Conservation (phyloP, 2,329 filamentous ascomycete species). For the Fonsecaea pedrosoi region DNA sequence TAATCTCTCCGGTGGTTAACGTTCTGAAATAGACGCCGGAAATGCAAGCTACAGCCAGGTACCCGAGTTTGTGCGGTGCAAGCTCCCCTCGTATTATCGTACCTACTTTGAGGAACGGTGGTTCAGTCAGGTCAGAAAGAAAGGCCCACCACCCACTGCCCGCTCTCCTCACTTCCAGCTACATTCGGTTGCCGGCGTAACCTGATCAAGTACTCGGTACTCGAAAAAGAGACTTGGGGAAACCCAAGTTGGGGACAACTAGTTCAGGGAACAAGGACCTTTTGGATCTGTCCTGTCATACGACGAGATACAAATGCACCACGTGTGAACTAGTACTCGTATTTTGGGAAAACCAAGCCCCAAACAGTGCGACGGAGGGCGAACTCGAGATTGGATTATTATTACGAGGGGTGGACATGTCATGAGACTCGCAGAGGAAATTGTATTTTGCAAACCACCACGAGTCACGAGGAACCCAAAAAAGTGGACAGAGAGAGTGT, state of each 20-base stretch:
- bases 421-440: conserved; percentile 1
- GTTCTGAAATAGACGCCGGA: background rate
- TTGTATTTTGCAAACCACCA: background rate
- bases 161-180: background rate
- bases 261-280: background rate
- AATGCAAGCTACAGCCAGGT: background rate
- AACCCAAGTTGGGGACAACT: background rate
- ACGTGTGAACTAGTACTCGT: background rate
- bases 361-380: background rate
- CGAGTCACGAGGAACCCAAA: background rate
- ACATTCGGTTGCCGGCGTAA: background rate
- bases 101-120: background rate
- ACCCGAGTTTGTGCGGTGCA: no score
- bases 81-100: no score
- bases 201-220: background rate
- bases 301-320: background rate
- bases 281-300: conserved; percentile 4
- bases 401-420: background rate
- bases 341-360: background rate
- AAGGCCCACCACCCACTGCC: background rate
- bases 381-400: background rate
- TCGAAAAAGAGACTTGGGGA: no score
- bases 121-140: background rate
- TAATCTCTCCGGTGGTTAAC: background rate
- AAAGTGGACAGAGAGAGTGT: background rate